Base-by-base conservation (phyloP, 1,284 basidiomycete species). In the Pisolithus thermaeus region DNA sequence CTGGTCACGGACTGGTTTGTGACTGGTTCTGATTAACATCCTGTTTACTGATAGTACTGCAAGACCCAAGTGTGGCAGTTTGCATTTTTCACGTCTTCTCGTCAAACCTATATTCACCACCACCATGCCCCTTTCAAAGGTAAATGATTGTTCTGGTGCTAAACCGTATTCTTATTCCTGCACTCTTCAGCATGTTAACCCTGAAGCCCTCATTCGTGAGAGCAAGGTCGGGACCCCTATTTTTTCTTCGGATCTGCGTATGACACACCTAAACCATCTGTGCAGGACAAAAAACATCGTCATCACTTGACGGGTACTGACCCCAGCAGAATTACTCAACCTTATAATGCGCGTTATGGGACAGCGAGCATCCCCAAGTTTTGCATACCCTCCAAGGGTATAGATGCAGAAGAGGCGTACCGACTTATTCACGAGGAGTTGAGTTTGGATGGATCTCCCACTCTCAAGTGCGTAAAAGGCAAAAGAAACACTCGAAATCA, bases 371-470 rank as follows among this genome's bases (percentile, higher is more conserved):
- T 90, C 51, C 84, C 87, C 16, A 90, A 86, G 62, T 90, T 77
- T 63, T 76, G 73, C 53, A 62, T 90, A 18, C 76, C 86, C 0
- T 73, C 73, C 47, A 80, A 78, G 73, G 86, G 86, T 6, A 68
- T 77, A n/a, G 65, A 67, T 38, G 77, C 77, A 4, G 78, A 84
- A 40, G 65, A 76, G 5, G 81, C 85, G 0, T 92, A 92, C 64
- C 86, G 90, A 67, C 71, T 96, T 52, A 83, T 97, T 52, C 90
- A 88, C 62, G 89, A 93, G 59, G 90, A 95, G 67, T 76, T 95
- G 46, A 69, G 75, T 52, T 79, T 94, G 35, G 92, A 91, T 57
- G 87, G 86, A 6, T 54, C 66, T 30, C 68, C 65, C 18, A 65
- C 59, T 74, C 76, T 58, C 84, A 66, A 66, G 78, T 77, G 60